phyloP scores from a whole-genome alignment of 2,329 filamentous ascomycete species.

The Colletotrichum sidae region DNA sequence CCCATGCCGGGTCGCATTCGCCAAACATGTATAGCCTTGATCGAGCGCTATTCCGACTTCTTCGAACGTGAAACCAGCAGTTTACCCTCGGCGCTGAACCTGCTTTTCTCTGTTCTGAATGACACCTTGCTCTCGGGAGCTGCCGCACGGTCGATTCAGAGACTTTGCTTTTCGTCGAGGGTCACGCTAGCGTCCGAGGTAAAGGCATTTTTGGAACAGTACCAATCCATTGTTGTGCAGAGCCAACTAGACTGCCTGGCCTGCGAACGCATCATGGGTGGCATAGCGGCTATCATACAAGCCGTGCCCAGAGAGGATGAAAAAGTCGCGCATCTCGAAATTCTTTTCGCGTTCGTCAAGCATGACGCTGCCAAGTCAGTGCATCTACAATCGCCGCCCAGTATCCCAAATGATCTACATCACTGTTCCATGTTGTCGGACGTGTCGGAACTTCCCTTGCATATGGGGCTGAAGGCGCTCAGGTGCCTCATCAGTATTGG shows the following conservation, averaged over 20 bases:
- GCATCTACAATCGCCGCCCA: slow-evolving; percentile 33
- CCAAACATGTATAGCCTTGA: slow-evolving; percentile 76
- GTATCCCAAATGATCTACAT: slow-evolving; percentile 40
- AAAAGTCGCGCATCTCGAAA: slow-evolving; percentile 58
- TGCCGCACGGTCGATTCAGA: slow-evolving; percentile 79
- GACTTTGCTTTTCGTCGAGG: slow-evolving; percentile 81
- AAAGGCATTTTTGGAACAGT: slow-evolving; percentile 77
- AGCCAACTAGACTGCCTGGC: slow-evolving; percentile 74
- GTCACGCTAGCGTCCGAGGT: slow-evolving; percentile 75
- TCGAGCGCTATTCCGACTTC: slow-evolving; percentile 81
- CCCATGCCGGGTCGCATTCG: slow-evolving; percentile 71
- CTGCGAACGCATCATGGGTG: slow-evolving; percentile 79
- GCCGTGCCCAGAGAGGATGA: slow-evolving; percentile 60
- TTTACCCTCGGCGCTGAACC: slow-evolving; percentile 77
- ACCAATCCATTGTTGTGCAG: slow-evolving; percentile 70
- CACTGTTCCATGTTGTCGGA: slow-evolving; percentile 22
- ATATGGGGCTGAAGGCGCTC: slow-evolving; percentile 67
- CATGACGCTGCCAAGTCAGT: slow-evolving; percentile 60
- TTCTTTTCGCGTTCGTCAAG: slow-evolving; percentile 71
- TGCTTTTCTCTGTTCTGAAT: slow-evolving; percentile 78
- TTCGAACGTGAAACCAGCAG: slow-evolving; percentile 77
- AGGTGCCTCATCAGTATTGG: slow-evolving; percentile 78
- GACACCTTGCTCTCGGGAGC: slow-evolving; percentile 71
- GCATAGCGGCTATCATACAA: slow-evolving; percentile 81
- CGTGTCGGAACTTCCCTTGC: slow-evolving; percentile 56